A percentile compares a stretch with the other conserved stretches of the same genome.
Conservation (phyloP, 331 rosid species). For the Dryas integrifolia region DNA sequence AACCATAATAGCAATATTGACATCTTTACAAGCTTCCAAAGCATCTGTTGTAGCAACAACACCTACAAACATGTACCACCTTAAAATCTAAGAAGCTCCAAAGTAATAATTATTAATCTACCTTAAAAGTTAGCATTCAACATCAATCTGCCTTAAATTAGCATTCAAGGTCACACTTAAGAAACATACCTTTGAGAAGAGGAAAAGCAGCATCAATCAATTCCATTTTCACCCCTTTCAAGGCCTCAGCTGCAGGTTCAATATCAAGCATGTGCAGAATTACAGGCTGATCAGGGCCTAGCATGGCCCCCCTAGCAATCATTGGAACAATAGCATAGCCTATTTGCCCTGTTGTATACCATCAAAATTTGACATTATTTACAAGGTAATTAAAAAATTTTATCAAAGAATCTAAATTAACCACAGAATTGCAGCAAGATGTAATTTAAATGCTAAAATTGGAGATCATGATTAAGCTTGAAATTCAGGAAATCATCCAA, state of each 20-base stretch:
- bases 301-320: conserved; percentile 72
- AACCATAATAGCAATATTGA: conserved; percentile 67
- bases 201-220: conserved; percentile 70
- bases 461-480: background rate
- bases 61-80: conserved; percentile 26
- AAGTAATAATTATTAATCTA: background rate
- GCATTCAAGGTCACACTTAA: background rate
- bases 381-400: background rate
- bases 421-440: background rate
- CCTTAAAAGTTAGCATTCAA: background rate
- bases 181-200: conserved; percentile 58
- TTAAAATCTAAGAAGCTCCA: background rate
- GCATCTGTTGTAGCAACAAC: conserved; percentile 70
- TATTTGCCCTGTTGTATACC: conserved; percentile 53
- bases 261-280: conserved; percentile 75
- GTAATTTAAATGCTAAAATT: background rate
- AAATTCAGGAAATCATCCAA: conserved; percentile 1
- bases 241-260: conserved; percentile 54
- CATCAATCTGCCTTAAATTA: background rate
- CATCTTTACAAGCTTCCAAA: conserved; percentile 65
- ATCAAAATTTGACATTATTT: conserved; percentile 5
- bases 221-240: conserved; percentile 72
- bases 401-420: background rate
- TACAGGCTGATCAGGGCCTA: conserved; percentile 69
- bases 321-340: conserved; percentile 82